Conservation (phyloP, 2,329 filamentous ascomycete genomes). For the Phialemoniopsis sp. region DNA sequence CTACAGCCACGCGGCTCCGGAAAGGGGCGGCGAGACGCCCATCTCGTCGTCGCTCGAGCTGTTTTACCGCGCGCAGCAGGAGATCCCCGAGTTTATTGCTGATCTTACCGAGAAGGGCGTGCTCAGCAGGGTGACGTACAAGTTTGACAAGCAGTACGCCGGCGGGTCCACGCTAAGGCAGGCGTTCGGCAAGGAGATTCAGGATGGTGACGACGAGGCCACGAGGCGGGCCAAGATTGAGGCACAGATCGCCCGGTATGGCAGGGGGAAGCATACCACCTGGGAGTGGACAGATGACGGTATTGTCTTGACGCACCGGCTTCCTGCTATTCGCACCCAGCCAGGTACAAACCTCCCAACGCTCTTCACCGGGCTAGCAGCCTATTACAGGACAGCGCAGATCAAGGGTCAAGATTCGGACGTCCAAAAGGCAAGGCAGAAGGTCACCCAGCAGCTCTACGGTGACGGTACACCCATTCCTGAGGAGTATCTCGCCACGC, state of each 20-base stretch:
- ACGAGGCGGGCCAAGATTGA: conserved; percentile 35
- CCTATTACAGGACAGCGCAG: conserved; percentile 33
- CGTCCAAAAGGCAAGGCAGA: conserved; percentile 8
- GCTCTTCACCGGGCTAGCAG: conserved; percentile 39
- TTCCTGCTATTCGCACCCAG: conserved; percentile 42
- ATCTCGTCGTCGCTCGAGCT: conserved; percentile 17
- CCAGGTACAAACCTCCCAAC: conserved; percentile 37
- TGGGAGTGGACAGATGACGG: conserved; percentile 43
- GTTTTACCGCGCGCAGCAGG: conserved; percentile 10
- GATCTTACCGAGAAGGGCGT: conserved; percentile 13
- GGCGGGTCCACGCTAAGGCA: conserved; percentile 15
- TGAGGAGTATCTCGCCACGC: conserved; percentile 11
- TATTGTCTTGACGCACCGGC: conserved; percentile 34
- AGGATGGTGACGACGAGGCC: conserved; percentile 12
- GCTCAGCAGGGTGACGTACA: conserved; percentile 13
- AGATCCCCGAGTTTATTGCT: conserved; percentile 15
- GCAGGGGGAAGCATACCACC: conserved; percentile 36
- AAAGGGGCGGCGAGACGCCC: conserved; percentile 17
- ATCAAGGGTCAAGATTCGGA: conserved; percentile 6
- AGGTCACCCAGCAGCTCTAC: conserved; percentile 17
- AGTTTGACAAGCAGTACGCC: conserved; percentile 14
- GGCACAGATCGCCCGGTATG: conserved; percentile 41
- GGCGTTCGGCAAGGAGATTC: conserved; percentile 14
- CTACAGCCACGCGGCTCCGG: conserved; percentile 14
- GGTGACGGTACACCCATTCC: conserved; percentile 17